Conservation (phyloP, 768 basidiomycete species). For the Kwoniella dendrophila region DNA sequence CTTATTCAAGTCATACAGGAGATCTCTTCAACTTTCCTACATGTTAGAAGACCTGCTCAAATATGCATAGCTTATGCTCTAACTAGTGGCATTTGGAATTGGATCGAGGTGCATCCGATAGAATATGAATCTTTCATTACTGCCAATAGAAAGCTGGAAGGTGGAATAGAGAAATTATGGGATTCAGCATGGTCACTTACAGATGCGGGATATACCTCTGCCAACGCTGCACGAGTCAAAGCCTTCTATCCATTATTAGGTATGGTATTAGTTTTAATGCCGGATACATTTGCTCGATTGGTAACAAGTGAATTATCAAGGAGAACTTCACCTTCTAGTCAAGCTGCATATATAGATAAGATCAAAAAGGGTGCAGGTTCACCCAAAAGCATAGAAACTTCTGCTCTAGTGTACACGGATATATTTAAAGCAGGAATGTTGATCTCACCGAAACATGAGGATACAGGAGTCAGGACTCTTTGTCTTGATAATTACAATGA, state of each 20-base stretch:
- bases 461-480: slow-evolving; percentile 64
- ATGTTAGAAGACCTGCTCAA: slow-evolving; percentile 75
- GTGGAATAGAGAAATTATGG: slow-evolving; percentile 81
- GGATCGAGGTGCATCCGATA: slow-evolving; percentile 75
- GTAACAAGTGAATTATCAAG: slow-evolving; percentile 33
- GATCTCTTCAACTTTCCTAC: slow-evolving; percentile 76
- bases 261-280: slow-evolving; percentile 71
- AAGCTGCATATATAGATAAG: slow-evolving; percentile 51
- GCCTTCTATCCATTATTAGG: slow-evolving; percentile 78
- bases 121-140: slow-evolving; percentile 77
- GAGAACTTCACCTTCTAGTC: slow-evolving; percentile 35
- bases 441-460: slow-evolving; percentile 62
- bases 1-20: slow-evolving; percentile 76
- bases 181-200: slow-evolving; percentile 68
- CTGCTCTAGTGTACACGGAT: slow-evolving; percentile 74
- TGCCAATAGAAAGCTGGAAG: slow-evolving; percentile 67
- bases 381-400: slow-evolving; percentile 66
- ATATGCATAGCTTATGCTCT: slow-evolving; percentile 71
- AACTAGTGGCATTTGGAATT: slow-evolving; percentile 82
- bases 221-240: slow-evolving; percentile 51
- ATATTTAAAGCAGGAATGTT: slow-evolving; percentile 71
- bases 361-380: slow-evolving; percentile 62
- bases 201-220: slow-evolving; percentile 34
- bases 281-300: slow-evolving; percentile 69
- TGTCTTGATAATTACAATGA: slow-evolving; percentile 77